Conservation (phyloP, 2,329 filamentous ascomycete genomes). For the Phoma sp. region DNA sequence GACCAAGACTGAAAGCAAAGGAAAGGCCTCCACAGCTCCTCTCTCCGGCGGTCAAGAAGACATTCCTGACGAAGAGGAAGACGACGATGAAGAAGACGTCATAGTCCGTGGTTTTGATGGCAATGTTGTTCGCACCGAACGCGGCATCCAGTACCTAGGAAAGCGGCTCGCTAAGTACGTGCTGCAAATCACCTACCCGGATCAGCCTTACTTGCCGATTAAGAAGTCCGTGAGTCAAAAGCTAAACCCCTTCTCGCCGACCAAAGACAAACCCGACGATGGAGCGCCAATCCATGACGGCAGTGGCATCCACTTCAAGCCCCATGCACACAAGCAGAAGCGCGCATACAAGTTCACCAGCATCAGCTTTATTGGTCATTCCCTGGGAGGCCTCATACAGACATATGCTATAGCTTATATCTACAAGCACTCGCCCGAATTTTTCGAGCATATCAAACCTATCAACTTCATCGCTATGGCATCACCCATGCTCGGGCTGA, state of each 20-base stretch:
- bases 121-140: constrained; percentile 89
- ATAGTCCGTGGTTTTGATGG: constrained; percentile 89
- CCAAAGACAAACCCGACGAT: constrained; percentile 51
- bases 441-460: constrained; percentile 84
- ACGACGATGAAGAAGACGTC: constrained; percentile 80
- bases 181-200: constrained; percentile 87
- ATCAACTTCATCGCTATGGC: constrained; percentile 91
- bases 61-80: constrained; percentile 47
- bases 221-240: constrained; percentile 60
- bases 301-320: constrained; percentile 62
- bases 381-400: constrained; percentile 86
- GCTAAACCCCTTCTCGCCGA: constrained; percentile 56
- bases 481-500: constrained; percentile 86
- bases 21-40: constrained; percentile 51
- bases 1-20: constrained; percentile 2
- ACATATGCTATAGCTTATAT: constrained; percentile 97
- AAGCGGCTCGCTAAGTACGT: constrained; percentile 93
- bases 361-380: constrained; percentile 94
- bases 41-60: constrained; percentile 59
- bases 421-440: constrained; percentile 89
- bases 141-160: constrained; percentile 94
- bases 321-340: constrained; percentile 52
- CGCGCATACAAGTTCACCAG: constrained; percentile 84
- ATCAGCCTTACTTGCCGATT: constrained; percentile 82
- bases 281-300: constrained; percentile 62